phyloP scores from a whole-genome alignment of 1,139 yeast species.

The Spathaspora sp. region DNA sequence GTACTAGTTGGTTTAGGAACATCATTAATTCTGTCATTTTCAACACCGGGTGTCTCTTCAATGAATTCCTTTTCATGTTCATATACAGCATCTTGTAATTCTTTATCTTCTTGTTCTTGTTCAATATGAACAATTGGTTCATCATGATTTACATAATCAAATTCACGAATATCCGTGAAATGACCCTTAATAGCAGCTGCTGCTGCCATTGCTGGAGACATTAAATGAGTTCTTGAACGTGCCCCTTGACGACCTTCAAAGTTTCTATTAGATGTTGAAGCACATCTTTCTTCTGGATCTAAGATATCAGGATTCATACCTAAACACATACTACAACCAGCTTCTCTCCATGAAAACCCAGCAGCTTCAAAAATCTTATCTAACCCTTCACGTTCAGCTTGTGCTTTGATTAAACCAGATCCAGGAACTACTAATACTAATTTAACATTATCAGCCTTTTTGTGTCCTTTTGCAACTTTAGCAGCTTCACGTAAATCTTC shows the following conservation, averaged over 20 bases:
- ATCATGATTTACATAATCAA: constrained; percentile 58
- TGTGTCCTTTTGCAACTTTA: constrained; percentile 84
- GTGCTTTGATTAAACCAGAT: constrained; percentile 87
- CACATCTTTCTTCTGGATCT: constrained; percentile 94
- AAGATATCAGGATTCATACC: constrained; percentile 99
- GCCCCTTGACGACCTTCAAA: constrained; percentile 99
- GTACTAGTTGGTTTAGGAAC: constrained; percentile 40
- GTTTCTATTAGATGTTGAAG: constrained; percentile 97
- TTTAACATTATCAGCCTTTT: constrained; percentile 78
- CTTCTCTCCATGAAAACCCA: constrained; percentile 98
- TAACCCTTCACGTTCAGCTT: constrained; percentile 93
- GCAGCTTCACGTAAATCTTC: constrained; percentile 98
- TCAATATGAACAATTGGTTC: constrained; percentile 62
- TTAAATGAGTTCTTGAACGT: constrained; percentile 89
- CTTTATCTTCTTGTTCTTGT: constrained; percentile 51
- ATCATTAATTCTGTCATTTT: constrained; percentile 55
- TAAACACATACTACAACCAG: constrained; percentile 98
- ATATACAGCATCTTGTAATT: constrained; percentile 65
- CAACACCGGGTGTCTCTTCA: constrained; percentile 31
- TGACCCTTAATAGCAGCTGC: constrained; percentile 95
- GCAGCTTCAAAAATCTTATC: constrained; percentile 89
- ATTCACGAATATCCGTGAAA: constrained; percentile 86
- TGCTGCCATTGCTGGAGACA: constrained; percentile 99
- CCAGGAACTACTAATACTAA: constrained; percentile 95
- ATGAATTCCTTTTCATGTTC: constrained; percentile 66